Percentiles rank a stretch among this genome's conserved stretches.
phyloP scores from a whole-genome alignment of 2,329 filamentous ascomycete genomes.

The Cladosporium sp. region DNA sequence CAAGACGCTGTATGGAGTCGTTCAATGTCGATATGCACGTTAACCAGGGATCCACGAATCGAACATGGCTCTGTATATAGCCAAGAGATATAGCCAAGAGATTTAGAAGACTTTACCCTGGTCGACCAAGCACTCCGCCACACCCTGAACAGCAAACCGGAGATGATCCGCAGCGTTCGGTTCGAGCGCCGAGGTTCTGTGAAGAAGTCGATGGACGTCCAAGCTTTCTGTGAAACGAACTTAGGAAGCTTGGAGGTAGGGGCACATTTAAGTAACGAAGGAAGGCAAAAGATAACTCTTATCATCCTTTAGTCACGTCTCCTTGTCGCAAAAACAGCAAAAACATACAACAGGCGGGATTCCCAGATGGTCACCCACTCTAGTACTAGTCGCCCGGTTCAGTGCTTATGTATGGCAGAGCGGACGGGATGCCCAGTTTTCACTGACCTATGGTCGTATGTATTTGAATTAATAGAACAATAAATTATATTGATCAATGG shows the following conservation, averaged over 20 bases:
- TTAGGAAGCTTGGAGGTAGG: neutral
- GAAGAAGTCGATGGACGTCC: neutral
- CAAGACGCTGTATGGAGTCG: neutral
- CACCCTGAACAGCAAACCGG: neutral
- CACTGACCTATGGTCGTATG: too few species aligned
- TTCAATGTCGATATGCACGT: neutral
- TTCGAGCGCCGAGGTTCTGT: neutral
- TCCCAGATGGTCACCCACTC: too few species aligned
- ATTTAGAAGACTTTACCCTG: neutral
- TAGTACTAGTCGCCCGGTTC: too few species aligned
- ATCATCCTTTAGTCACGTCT: neutral
- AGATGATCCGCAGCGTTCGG: neutral
- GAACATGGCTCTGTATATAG: neutral
- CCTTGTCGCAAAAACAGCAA: neutral
- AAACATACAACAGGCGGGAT: too few species aligned
- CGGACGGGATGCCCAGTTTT: too few species aligned
- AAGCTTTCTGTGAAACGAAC: neutral
- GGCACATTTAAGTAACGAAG: neutral
- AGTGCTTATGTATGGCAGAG: too few species aligned
- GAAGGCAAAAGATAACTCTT: neutral
- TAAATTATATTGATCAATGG: too few species aligned
- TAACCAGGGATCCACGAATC: neutral
- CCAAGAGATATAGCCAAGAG: constrained; percentile 1
- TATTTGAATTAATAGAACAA: too few species aligned
- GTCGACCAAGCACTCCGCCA: neutral